A percentile compares a stretch with the other conserved stretches of the same genome.
These are phyloP conservation scores for Lactifluus echinatus DNA, from an alignment of 768 basidiomycete species.

Conservation along the genomic window DNA sequence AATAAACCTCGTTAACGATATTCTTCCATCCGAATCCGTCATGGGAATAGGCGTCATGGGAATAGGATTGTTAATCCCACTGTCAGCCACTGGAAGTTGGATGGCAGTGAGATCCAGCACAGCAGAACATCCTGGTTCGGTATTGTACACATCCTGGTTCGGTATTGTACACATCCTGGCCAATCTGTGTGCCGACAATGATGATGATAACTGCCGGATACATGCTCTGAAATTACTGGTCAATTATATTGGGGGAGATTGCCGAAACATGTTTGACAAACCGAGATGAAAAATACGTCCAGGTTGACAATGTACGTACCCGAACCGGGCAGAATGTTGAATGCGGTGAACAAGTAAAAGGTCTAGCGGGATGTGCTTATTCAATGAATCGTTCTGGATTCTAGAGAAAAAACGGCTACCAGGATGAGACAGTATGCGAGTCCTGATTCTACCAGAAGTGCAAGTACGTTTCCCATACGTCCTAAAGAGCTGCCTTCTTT, in stretches of 20 bases:
- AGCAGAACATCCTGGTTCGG: background rate
- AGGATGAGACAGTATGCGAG: constrained; percentile 10
- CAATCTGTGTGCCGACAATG: constrained; percentile 8
- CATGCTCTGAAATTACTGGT: constrained; percentile 5
- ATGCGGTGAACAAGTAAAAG: constrained; percentile 10
- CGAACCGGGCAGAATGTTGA: constrained; percentile 1
- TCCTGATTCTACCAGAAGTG: constrained; percentile 15
- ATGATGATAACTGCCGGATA: constrained; percentile 12
- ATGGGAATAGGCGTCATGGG: no score
- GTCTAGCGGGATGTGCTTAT: background rate
- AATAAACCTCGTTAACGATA: background rate
- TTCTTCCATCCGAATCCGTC: background rate
- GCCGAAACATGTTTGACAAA: background rate
- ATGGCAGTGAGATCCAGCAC: constrained; percentile 3
- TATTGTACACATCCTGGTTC: no score
- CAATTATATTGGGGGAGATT: background rate
- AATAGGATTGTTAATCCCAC: background rate
- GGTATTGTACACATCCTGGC: background rate
- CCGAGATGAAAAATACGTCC: constrained; percentile 5
- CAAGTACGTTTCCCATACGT: constrained; percentile 3
- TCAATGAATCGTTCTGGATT: background rate
- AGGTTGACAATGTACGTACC: constrained; percentile 8
- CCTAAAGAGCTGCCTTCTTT: constrained; percentile 1
- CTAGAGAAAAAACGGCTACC: background rate
- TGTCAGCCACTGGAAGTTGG: background rate